phyloP scores from a whole-genome alignment of 2,329 filamentous ascomycete genomes.

The Pleurostoma richardsiae region DNA sequence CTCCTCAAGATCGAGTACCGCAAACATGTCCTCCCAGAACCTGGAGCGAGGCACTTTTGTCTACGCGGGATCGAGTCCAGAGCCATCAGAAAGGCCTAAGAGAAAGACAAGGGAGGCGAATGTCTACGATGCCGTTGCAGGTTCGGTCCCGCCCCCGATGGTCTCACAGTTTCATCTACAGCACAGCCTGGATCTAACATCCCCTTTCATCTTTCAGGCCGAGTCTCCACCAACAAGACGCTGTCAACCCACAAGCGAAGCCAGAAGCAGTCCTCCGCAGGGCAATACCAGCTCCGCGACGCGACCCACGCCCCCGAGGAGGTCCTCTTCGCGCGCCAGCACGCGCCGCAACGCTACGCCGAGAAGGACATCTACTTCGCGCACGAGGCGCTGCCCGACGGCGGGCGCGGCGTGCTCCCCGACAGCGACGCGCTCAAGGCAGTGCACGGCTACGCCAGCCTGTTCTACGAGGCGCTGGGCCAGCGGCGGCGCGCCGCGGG shows the following conservation, averaged over 20 bases:
- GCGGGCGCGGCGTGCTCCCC: slow-evolving; percentile 49
- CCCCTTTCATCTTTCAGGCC: slow-evolving; percentile 18
- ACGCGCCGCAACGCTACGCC: slow-evolving; percentile 62
- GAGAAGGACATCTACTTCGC: slow-evolving; percentile 70
- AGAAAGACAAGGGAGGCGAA: slow-evolving; percentile 37
- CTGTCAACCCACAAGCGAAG: slow-evolving; percentile 12
- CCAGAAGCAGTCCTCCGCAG: slow-evolving; percentile 9
- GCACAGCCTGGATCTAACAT: background rate
- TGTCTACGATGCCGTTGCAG: slow-evolving; percentile 70
- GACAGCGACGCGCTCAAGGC: slow-evolving; percentile 65
- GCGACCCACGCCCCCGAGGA: slow-evolving; percentile 59
- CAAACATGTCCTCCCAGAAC: slow-evolving; percentile 16
- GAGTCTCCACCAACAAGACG: slow-evolving; percentile 23
- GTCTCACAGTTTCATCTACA: no score
- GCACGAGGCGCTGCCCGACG: slow-evolving; percentile 49
- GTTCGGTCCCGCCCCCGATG: slow-evolving; percentile 30
- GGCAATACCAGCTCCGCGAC: slow-evolving; percentile 21
- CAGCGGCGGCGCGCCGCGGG: slow-evolving; percentile 3
- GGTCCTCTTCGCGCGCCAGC: slow-evolving; percentile 60
- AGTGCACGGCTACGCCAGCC: slow-evolving; percentile 62
- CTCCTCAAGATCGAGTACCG: no score
- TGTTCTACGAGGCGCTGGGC: slow-evolving; percentile 52
- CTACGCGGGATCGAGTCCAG: slow-evolving; percentile 9
- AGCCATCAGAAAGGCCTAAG: slow-evolving; percentile 15
- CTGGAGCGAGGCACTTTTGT: slow-evolving; percentile 11